Conservation (phyloP, 495 filamentous ascomycete species). For the Friedmanniomyces simplex region DNA sequence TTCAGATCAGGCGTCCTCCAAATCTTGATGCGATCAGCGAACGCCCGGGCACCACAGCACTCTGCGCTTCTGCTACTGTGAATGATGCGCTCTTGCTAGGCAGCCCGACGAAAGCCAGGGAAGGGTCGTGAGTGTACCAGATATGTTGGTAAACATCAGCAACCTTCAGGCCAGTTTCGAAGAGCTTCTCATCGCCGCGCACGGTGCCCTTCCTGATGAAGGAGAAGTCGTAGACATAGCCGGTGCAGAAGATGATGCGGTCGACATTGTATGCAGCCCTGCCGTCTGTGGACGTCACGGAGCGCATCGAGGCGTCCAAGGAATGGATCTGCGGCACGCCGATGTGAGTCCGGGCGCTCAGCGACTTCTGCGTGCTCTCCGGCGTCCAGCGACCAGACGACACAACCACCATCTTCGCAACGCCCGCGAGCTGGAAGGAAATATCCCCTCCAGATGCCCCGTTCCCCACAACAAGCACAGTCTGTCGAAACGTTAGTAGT, state of each 20-base stretch:
- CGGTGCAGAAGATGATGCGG: conserved; percentile 50
- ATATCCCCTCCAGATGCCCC: conserved; percentile 53
- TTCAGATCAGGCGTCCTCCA: too few relatives aligned
- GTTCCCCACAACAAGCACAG: conserved; percentile 49
- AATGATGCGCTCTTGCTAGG: conserved; percentile 53
- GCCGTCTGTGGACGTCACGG: conserved; percentile 34
- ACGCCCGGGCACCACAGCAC: conserved; percentile 47
- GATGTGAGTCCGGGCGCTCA: not conserved
- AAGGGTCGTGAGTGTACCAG: conserved; percentile 56
- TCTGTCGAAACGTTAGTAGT: conserved; percentile 31
- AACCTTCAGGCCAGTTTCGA: conserved; percentile 51
- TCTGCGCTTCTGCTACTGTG: conserved; percentile 56
- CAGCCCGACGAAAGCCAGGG: conserved; percentile 50
- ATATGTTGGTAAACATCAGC: conserved; percentile 60
- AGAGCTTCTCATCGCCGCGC: not conserved
- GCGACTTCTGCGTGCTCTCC: not conserved
- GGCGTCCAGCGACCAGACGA: not conserved
- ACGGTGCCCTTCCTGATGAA: conserved; percentile 34
- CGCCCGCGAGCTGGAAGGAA: conserved; percentile 23
- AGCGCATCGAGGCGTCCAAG: conserved; percentile 21
- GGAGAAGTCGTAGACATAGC: conserved; percentile 52
- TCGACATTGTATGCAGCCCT: conserved; percentile 42
- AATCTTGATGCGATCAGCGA: conserved; percentile 39
- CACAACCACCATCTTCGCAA: conserved; percentile 29
- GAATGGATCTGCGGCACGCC: conserved; percentile 8